A percentile compares a stretch with the other conserved stretches of the same genome.
Evolutionary conservation across 2,329 filamentous ascomycete genomes (phyloP).

Genomic region (Pleoardoris graminearum): DNA sequence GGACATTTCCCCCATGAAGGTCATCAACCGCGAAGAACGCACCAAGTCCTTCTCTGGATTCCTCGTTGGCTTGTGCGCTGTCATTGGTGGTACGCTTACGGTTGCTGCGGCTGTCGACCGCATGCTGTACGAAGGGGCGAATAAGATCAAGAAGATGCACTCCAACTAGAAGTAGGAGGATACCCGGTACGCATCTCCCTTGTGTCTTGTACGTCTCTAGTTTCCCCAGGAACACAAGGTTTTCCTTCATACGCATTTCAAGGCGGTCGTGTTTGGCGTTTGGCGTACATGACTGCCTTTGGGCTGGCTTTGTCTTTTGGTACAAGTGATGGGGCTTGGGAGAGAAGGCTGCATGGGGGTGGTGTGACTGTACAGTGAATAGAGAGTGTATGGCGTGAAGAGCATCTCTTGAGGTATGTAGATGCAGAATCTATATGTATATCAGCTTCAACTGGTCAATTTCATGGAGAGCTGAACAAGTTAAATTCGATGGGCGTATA

Average conservation of each 20-base stretch:
- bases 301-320: not conserved
- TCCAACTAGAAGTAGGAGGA: slow-evolving; percentile 49
- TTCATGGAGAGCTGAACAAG: not conserved
- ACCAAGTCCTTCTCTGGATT: slow-evolving; percentile 90
- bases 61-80: slow-evolving; percentile 89
- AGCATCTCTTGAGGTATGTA: not conserved
- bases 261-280: slow-evolving; percentile 4
- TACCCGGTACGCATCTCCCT: slow-evolving; percentile 1
- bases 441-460: not conserved
- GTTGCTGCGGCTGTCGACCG: slow-evolving; percentile 93
- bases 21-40: slow-evolving; percentile 92
- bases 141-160: slow-evolving; percentile 85
- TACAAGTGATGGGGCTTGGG: too few relatives aligned
- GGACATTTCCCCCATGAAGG: slow-evolving; percentile 99
- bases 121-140: slow-evolving; percentile 84
- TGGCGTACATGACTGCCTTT: not conserved
- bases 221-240: not conserved
- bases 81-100: slow-evolving; percentile 92
- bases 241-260: slow-evolving; percentile 8
- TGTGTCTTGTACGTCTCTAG: not conserved
- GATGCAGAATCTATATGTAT: not conserved
- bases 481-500: too few relatives aligned
- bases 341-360: too few relatives aligned
- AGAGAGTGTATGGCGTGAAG: too few relatives aligned
- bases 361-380: too few relatives aligned